Conservation (phyloP, 2,329 filamentous ascomycete genomes). For the Venturiaceae sp. region DNA sequence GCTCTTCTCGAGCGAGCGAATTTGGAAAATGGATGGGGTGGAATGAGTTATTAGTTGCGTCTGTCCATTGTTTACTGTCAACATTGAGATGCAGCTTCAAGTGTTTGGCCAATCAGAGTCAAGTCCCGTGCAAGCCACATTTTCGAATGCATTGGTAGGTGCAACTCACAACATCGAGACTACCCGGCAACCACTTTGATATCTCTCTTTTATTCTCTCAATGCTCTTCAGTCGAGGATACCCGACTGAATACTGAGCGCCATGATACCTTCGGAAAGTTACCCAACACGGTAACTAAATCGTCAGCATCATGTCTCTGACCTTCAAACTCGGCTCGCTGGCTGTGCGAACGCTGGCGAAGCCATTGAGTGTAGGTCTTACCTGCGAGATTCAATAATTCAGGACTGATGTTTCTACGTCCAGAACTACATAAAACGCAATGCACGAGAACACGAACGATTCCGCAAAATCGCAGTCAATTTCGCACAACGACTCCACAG, state of each 20-base stretch:
- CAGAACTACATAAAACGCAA: constrained; percentile 60
- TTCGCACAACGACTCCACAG: constrained; percentile 56
- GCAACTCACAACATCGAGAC: too few species aligned
- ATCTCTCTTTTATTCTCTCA: too few species aligned
- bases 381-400: background rate
- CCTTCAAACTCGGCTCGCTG: constrained; percentile 56
- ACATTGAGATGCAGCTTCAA: background rate
- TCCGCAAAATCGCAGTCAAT: constrained; percentile 49
- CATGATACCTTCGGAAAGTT: background rate
- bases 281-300: background rate
- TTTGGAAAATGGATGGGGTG: background rate
- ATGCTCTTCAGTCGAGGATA: too few species aligned
- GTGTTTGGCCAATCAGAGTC: too few species aligned
- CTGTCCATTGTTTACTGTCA: constrained; percentile 1
- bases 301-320: constrained; percentile 45
- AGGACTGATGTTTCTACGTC: background rate
- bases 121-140: too few species aligned
- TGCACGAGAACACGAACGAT: constrained; percentile 58
- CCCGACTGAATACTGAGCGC: background rate
- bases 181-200: too few species aligned
- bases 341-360: constrained; percentile 57
- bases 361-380: constrained; percentile 50
- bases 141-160: too few species aligned
- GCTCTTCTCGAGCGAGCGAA: background rate
- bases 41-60: background rate